Conservation (phyloP, 1,284 basidiomycete species). For the Ustilago curta region DNA sequence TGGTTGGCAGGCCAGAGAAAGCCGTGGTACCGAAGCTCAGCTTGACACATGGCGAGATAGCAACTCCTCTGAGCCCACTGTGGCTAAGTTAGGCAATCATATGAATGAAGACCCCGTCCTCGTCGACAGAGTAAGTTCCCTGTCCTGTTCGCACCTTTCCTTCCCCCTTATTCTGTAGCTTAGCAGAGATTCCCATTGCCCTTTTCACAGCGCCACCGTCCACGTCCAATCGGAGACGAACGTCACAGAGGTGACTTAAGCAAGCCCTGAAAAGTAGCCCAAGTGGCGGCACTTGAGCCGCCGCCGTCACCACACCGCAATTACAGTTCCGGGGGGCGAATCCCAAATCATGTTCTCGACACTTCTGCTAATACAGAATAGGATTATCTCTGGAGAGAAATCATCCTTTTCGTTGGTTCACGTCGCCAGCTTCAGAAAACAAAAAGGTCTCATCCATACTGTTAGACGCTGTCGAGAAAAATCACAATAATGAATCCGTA, state of each 20-base stretch:
- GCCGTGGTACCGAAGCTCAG: neutral
- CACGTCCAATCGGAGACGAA: slow-evolving; percentile 33
- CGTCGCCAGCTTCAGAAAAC: too few relatives aligned
- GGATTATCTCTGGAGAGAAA: too few relatives aligned
- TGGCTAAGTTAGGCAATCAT: neutral
- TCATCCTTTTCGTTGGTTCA: too few relatives aligned
- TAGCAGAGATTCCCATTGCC: neutral
- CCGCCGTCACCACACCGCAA: neutral
- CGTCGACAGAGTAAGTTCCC: slow-evolving; percentile 7
- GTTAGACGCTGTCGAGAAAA: too few relatives aligned
- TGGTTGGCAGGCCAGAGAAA: neutral
- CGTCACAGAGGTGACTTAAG: slow-evolving; percentile 5
- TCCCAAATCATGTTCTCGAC: too few relatives aligned
- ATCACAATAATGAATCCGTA: too few relatives aligned
- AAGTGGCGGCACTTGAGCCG: too few relatives aligned
- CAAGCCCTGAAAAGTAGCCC: neutral
- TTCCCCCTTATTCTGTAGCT: neutral
- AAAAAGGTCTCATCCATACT: too few relatives aligned
- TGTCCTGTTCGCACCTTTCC: too few relatives aligned
- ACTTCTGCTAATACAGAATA: too few relatives aligned
- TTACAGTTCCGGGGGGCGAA: too few relatives aligned
- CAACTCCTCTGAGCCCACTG: neutral
- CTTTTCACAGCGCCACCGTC: slow-evolving; percentile 7
- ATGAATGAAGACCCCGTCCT: neutral
- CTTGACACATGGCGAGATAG: neutral